These are phyloP conservation scores for Lipomyces oligophaga DNA, from an alignment of 805 yeast genomes.

Conservation along the genomic window DNA sequence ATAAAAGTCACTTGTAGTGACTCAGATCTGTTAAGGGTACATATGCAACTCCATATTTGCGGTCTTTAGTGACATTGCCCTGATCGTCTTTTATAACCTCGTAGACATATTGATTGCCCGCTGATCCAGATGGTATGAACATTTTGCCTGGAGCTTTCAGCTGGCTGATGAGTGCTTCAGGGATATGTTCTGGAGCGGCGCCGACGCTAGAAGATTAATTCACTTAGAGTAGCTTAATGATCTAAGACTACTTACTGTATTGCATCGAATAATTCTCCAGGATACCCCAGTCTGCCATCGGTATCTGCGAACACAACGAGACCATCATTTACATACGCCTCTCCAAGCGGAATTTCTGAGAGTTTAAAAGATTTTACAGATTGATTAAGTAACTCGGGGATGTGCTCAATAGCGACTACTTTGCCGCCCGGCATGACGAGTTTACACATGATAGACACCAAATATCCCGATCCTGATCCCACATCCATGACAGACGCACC, in stretches of 20 bases:
- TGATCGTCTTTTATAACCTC: conserved; percentile 11
- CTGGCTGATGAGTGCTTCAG: conserved; percentile 15
- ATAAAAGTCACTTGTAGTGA: background rate
- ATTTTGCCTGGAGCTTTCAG: conserved; percentile 26
- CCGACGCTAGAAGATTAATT: conserved; percentile 9
- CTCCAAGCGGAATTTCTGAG: conserved; percentile 10
- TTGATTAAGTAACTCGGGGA: conserved; percentile 14
- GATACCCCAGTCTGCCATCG: conserved; percentile 26
- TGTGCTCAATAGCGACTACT: conserved; percentile 27
- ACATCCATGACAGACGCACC: conserved; percentile 26
- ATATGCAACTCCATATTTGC: conserved; percentile 22
- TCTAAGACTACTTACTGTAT: conserved; percentile 21
- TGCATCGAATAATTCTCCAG: conserved; percentile 25
- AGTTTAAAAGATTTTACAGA: conserved; percentile 6
- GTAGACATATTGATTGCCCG: conserved; percentile 20
- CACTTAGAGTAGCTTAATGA: background rate
- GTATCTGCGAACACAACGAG: conserved; percentile 14
- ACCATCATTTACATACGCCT: conserved; percentile 7
- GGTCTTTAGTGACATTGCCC: conserved; percentile 12
- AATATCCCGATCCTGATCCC: conserved; percentile 29
- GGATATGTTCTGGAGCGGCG: conserved; percentile 20
- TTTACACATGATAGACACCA: conserved; percentile 22
- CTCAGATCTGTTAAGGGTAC: conserved; percentile 19
- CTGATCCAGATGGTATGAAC: conserved; percentile 25
- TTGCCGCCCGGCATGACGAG: conserved; percentile 23